Conservation (phyloP, 2,329 filamentous ascomycete species). For the Aspergillus fumigatiaffinis region DNA sequence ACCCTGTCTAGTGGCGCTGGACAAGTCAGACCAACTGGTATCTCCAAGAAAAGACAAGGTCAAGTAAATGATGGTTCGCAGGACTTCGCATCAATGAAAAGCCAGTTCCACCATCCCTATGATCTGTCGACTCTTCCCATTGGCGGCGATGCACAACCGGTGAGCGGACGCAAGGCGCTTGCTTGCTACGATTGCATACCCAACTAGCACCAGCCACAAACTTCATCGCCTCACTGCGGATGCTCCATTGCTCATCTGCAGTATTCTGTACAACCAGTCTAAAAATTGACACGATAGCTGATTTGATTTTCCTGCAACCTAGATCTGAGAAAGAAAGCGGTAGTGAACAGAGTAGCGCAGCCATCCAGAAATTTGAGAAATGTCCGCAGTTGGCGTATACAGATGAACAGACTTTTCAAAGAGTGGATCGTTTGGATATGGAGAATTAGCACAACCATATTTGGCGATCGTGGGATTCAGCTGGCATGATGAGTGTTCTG, state of each 20-base stretch:
- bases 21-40: constrained; percentile 14
- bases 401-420: too few species aligned
- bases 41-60: not conserved
- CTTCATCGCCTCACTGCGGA: too few species aligned
- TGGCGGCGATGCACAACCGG: not conserved
- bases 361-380: too few species aligned
- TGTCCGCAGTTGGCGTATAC: too few species aligned
- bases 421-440: too few species aligned
- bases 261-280: not conserved
- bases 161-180: constrained; percentile 4
- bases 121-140: not conserved
- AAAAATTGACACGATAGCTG: not conserved
- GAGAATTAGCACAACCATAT: too few species aligned
- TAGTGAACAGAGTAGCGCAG: too few species aligned
- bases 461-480: too few species aligned
- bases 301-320: not conserved
- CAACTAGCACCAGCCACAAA: constrained; percentile 1
- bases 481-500: not conserved
- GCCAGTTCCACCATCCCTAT: not conserved
- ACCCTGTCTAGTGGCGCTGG: constrained; percentile 12
- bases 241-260: not conserved
- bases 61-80: not conserved
- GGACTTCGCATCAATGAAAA: not conserved
- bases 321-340: too few species aligned
- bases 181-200: not conserved